phyloP scores from a whole-genome alignment of 1,284 basidiomycete genomes.

The Moniliella sp. region DNA sequence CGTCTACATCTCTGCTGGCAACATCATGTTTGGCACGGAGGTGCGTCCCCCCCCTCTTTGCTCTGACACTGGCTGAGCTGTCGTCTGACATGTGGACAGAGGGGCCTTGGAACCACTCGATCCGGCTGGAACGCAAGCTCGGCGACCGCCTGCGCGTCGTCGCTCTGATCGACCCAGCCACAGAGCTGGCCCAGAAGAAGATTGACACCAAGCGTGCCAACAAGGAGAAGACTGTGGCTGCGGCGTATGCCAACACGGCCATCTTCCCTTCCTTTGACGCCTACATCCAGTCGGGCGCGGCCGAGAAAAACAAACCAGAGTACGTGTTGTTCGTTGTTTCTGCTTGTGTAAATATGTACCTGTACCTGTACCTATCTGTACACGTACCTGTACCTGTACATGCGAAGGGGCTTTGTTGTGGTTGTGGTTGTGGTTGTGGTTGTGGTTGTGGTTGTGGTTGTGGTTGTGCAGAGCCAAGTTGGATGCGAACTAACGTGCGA shows the following conservation, averaged over 20 bases:
- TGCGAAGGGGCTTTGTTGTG: too few relatives aligned
- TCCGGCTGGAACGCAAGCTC: constrained; percentile 46
- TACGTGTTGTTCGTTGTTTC: constrained; percentile 7
- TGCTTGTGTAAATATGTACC: too few relatives aligned
- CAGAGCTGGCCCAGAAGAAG: constrained; percentile 56
- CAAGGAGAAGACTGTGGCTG: constrained; percentile 77
- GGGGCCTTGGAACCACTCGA: constrained; percentile 33
- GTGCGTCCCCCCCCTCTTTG: neutral
- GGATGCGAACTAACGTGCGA: neutral
- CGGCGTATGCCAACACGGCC: constrained; percentile 73
- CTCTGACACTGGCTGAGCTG: neutral
- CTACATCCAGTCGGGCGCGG: constrained; percentile 49
- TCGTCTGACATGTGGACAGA: constrained; percentile 12
- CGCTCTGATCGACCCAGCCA: constrained; percentile 73
- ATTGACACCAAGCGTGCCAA: constrained; percentile 75
- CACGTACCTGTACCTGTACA: neutral
- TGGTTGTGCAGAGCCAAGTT: neutral
- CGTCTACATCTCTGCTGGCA: constrained; percentile 5
- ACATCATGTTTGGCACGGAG: constrained; percentile 16
- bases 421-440: too few relatives aligned
- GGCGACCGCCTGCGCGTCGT: constrained; percentile 85
- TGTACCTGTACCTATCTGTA: neutral
- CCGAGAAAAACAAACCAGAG: constrained; percentile 34
- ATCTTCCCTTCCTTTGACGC: constrained; percentile 73
- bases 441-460: too few relatives aligned